Conservation (phyloP, 2,329 filamentous ascomycete genomes). For the Calonectria naviculata region DNA sequence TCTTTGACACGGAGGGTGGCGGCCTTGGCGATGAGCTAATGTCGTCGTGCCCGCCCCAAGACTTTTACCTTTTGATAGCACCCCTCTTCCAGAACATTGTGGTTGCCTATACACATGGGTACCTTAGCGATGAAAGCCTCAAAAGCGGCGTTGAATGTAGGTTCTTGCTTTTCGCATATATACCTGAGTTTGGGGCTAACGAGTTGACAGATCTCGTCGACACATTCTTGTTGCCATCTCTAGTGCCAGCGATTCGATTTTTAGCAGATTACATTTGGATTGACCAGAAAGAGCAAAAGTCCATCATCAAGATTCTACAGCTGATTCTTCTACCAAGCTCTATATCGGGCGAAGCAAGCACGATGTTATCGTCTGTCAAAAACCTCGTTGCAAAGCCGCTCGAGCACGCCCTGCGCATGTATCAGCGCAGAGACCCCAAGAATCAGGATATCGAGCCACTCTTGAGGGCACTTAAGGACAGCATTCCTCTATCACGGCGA, state of each 20-base stretch:
- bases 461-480: slow-evolving; percentile 72
- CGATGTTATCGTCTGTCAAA: slow-evolving; percentile 78
- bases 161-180: slow-evolving; percentile 37
- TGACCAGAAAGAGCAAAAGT: slow-evolving; percentile 72
- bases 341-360: slow-evolving; percentile 76
- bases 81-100: slow-evolving; percentile 82
- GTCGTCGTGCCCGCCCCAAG: slow-evolving; percentile 83
- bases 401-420: slow-evolving; percentile 73
- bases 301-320: slow-evolving; percentile 77
- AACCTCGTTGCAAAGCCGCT: slow-evolving; percentile 77
- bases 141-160: slow-evolving; percentile 82
- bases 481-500: slow-evolving; percentile 67
- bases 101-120: slow-evolving; percentile 73
- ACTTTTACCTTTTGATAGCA: slow-evolving; percentile 83
- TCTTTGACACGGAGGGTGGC: slow-evolving; percentile 79
- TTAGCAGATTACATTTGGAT: slow-evolving; percentile 77
- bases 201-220: slow-evolving; percentile 73
- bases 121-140: slow-evolving; percentile 75
- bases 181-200: slow-evolving; percentile 23
- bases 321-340: slow-evolving; percentile 77
- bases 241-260: slow-evolving; percentile 79
- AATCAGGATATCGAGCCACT: slow-evolving; percentile 78
- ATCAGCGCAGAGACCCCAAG: slow-evolving; percentile 74
- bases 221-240: slow-evolving; percentile 81
- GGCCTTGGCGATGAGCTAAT: slow-evolving; percentile 84